A percentile compares a stretch with the other conserved stretches of the same genome.
These are phyloP conservation scores for Podila epigama DNA, from an alignment of 192 early-diverging fungal species.

Conservation along the genomic window DNA sequence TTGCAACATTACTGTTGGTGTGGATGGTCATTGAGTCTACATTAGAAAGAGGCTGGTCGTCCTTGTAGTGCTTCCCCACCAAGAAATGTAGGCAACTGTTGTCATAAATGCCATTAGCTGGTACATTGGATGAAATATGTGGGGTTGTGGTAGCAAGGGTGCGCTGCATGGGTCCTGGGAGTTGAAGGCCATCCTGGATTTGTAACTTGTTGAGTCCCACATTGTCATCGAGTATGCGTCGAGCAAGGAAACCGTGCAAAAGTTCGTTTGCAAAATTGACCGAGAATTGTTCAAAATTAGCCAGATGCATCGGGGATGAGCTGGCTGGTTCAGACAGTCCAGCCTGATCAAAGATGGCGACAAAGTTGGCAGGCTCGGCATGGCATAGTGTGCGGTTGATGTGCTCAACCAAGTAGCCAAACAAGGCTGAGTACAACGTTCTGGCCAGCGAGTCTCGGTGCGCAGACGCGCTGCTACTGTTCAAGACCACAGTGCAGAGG, in stretches of 20 bases:
- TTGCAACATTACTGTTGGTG: not conserved
- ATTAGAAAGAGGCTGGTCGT: slow-evolving; percentile 15
- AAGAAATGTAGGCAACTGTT: slow-evolving; percentile 62
- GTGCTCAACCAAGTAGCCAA: slow-evolving; percentile 91
- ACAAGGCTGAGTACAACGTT: slow-evolving; percentile 87
- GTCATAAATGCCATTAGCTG: slow-evolving; percentile 46
- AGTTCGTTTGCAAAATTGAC: slow-evolving; percentile 75
- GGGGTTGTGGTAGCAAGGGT: slow-evolving; percentile 17
- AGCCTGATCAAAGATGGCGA: slow-evolving; percentile 82
- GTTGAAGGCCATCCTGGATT: slow-evolving; percentile 59
- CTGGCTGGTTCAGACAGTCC: slow-evolving; percentile 70
- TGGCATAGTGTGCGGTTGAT: slow-evolving; percentile 86
- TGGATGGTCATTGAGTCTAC: not conserved
- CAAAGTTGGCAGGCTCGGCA: slow-evolving; percentile 79
- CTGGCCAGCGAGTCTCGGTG: slow-evolving; percentile 87
- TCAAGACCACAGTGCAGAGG: slow-evolving; percentile 90
- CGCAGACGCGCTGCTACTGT: slow-evolving; percentile 72
- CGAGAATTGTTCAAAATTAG: slow-evolving; percentile 74
- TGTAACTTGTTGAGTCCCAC: slow-evolving; percentile 54
- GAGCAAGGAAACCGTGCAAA: slow-evolving; percentile 66
- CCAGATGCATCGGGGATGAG: slow-evolving; percentile 41
- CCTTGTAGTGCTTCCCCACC: slow-evolving; percentile 55
- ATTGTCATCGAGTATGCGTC: slow-evolving; percentile 63
- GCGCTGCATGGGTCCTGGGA: slow-evolving; percentile 57
- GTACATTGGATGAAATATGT: slow-evolving; percentile 1